Base-by-base conservation (phyloP, 768 basidiomycete species). In the Leucosporidium creatinivorum region DNA sequence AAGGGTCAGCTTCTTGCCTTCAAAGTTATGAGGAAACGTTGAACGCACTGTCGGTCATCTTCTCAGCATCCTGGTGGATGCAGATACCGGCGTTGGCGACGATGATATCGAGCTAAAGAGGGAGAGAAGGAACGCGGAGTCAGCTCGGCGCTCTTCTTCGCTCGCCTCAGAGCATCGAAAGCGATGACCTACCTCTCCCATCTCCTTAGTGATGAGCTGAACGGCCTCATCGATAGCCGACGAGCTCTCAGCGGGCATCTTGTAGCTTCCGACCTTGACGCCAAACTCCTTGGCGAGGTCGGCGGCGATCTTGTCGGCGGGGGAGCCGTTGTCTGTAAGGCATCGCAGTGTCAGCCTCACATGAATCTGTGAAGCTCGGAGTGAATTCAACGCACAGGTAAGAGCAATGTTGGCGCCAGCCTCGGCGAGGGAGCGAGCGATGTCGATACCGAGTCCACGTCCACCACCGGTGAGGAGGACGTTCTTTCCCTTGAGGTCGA, bases 381-480 rank as follows among this genome's bases (percentile, higher is more conserved):
- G n/a, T n/a, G n/a, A n/a, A n/a, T n/a, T n/a, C n/a, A n/a, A 58
- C 31, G 36, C 25, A 58, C 58, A 76, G 19, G 75, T 76, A 39
- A 77, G 72, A 33, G 74, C 73, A 25, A 78, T 18, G 55, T 72
- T 74, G 19, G 75, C 75, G 4, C 77, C 76, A 28, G 74, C 76
- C 56, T 72, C 70, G 3, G 76, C 76, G 30, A 77, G 57, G 18
- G 73, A 65, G 28, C 68, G 61, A 44, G 73, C 71, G 57, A 78
- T 75, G 12, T 66, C 76, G 13, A 75, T 61, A 17, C 76, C 76
- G 44, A 78, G 76, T 0, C 77, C 77, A 30, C 76, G 63, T 1
- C 70, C 71, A 15, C 76, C 77, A 25, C 73, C 76, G 0, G 77
- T 77, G 54, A 78, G 65, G 52, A 79, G 70, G 1, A 75, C 76